These are phyloP conservation scores for Alternaria burnsii DNA, from an alignment of 2,329 filamentous ascomycete species.

Conservation along the genomic window DNA sequence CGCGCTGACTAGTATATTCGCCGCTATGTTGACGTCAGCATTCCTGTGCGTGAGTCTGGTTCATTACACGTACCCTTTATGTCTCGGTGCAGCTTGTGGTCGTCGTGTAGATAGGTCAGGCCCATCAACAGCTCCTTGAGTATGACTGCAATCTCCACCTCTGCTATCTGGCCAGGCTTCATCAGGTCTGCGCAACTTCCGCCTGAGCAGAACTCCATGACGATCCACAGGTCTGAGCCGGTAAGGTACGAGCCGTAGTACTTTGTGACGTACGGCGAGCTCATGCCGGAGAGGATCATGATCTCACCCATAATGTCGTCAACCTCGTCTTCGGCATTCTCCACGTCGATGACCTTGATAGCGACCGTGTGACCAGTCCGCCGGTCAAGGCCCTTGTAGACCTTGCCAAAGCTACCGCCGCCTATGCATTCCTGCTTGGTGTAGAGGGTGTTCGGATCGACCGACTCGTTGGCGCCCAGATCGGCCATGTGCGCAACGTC, in stretches of 20 bases:
- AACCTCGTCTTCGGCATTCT: constrained; percentile 98
- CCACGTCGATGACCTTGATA: constrained; percentile 98
- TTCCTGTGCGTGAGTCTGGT: no score
- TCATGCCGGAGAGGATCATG: constrained; percentile 92
- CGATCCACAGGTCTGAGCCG: constrained; percentile 96
- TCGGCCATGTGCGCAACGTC: constrained; percentile 21
- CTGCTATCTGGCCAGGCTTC: constrained; percentile 89
- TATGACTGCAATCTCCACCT: constrained; percentile 98
- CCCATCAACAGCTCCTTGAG: constrained; percentile 88
- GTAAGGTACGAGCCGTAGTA: constrained; percentile 98
- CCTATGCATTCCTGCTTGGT: constrained; percentile 80
- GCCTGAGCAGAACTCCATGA: constrained; percentile 99
- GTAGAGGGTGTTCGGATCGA: constrained; percentile 90
- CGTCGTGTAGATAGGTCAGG: constrained; percentile 89
- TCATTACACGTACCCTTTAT: constrained; percentile 77
- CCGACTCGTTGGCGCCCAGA: constrained; percentile 57
- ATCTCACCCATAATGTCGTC: constrained; percentile 99
- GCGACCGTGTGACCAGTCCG: constrained; percentile 91
- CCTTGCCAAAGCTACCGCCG: constrained; percentile 96
- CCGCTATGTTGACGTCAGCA: constrained; percentile 66
- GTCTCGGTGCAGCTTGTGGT: constrained; percentile 95
- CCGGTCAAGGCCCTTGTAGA: constrained; percentile 98
- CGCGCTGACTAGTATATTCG: constrained; percentile 87
- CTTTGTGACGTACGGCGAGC: constrained; percentile 95
- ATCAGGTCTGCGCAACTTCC: constrained; percentile 95